Evolutionary conservation across 495 filamentous ascomycete species (phyloP), one percentile per base, ranked within the genome.

Genomic region (Clavariopsis aquatica): DNA sequence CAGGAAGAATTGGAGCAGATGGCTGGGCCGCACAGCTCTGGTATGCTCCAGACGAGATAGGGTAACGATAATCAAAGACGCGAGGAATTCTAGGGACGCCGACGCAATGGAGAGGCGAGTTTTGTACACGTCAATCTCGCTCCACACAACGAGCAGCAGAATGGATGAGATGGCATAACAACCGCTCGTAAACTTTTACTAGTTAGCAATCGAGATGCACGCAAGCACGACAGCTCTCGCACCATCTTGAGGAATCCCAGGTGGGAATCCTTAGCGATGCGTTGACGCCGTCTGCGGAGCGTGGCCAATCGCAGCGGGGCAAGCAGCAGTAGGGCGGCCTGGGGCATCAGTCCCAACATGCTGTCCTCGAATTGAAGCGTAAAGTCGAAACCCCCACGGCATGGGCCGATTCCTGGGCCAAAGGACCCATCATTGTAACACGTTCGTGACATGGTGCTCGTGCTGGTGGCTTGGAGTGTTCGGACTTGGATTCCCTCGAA

Each of bases 301-400:
- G 68, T 70, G 15, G 46, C 47, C 31, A 66, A 52, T 41, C 68
- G 57, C 15, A 66, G 7, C 7, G 67, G 62, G 3, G 63, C 69
- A 13, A 69, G 51, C 38, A 71, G 31, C 9, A 69, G 57, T 17
- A 69, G 56, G 17, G 55, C 45, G 19, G 49, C 49, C 26, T 69
- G 65, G 0, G 65, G 69, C 8, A 65, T 41, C 15, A 71, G 43
- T 20, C 55, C 56, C 13, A 71, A 41, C 12, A 69, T 56, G 66
- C 55, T 69, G 26, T 69, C 69, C 49, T 69, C 65, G 49, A 71
- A 71, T 26, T 57, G 22, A 20, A 71, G 29, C 17, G 69, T 71
- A 45, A 71, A 69, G 55, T 71, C 69, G 61, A 69, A 71, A 23
- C 60, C 66, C 43, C 63, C 66, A 49, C 69, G 52, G 51, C 66